Base-by-base conservation (phyloP, 345 rosid species). In the Euclidium syriacum region DNA sequence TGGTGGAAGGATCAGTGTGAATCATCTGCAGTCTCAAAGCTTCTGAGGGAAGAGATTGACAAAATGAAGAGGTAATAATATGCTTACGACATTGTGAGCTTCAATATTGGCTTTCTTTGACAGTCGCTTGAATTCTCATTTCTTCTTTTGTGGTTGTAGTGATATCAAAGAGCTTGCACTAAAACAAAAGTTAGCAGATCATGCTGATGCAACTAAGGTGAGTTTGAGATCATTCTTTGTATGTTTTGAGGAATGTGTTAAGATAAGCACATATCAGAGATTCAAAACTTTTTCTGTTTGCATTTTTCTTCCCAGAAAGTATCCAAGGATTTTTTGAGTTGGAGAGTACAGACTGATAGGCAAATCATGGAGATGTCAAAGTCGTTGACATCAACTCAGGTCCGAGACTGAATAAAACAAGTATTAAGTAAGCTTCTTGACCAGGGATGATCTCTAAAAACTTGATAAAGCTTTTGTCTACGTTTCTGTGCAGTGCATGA, bases 321-420 rank as follows among this genome's bases (percentile, higher is more conserved):
- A 58, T 68, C 47, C 49, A 82, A 79, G 70, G 92, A 90, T 42
- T 25, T 81, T 50, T 58, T 71, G 39, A 78, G 47, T 72, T 88
- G 85, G 94, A 85, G 78, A 73, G 75, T 66, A 12, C 76, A 78
- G 77, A 80, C 82, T 16, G 88, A 89, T 61, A 79, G 80, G 69
- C 71, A 73, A 57, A 49, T 88, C 39, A 51, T 57, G 58, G 87
- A 82, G 76, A 75, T 86, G 73, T 77, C 96, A 36, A 78, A 73
- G 54, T 85, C 95, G 9, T 76, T 92, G 80, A 65, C 78, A 50
- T 78, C 79, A 38, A 66, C 85, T 77, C 92, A 86, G 98, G 98
- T 86, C 24, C 5, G 35, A 50, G 43, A 67, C 52, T 25, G 34
- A 20, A 29, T 29, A 6, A 7, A 35, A 30, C 33, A 49, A 63